These are phyloP conservation scores for Tuber borchii DNA, from an alignment of 495 filamentous ascomycete species.

Conservation along the genomic window DNA sequence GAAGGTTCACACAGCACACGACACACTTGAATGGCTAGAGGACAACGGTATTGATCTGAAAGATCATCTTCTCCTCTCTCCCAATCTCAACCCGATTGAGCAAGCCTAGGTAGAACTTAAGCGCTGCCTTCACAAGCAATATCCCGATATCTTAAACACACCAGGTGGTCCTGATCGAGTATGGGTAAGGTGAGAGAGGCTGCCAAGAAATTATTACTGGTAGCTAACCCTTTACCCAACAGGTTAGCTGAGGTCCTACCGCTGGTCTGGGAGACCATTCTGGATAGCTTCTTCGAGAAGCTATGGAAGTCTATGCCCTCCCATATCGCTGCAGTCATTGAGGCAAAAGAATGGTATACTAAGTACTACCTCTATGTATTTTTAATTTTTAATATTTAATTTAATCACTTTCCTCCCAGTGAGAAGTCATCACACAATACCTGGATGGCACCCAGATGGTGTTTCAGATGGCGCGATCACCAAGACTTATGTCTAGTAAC, in stretches of 20 bases:
- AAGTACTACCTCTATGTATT: constrained; percentile 6
- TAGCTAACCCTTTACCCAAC: no score
- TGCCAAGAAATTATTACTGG: no score
- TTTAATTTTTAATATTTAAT: no score
- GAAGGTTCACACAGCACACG: background rate
- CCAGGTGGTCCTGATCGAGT: background rate
- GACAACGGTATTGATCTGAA: background rate
- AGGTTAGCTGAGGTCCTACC: constrained; percentile 7
- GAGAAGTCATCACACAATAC: no score
- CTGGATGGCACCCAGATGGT: no score
- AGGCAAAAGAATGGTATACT: constrained; percentile 20
- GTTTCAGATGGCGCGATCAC: no score
- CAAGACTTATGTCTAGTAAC: no score
- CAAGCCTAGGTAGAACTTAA: constrained; percentile 9
- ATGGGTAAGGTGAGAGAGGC: background rate
- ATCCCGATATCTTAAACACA: constrained; percentile 1
- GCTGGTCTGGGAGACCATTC: constrained; percentile 3
- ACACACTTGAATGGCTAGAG: background rate
- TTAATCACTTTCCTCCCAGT: no score
- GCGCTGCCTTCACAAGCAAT: background rate
- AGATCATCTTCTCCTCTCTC: constrained; percentile 16
- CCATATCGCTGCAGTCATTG: constrained; percentile 7
- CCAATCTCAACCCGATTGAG: constrained; percentile 26
- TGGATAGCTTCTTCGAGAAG: constrained; percentile 12
- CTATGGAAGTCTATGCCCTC: constrained; percentile 12